A percentile compares a stretch with the other conserved stretches of the same genome.
These are phyloP conservation scores for Nematodospora valgi DNA, from an alignment of 805 yeast species.

Conservation along the genomic window DNA sequence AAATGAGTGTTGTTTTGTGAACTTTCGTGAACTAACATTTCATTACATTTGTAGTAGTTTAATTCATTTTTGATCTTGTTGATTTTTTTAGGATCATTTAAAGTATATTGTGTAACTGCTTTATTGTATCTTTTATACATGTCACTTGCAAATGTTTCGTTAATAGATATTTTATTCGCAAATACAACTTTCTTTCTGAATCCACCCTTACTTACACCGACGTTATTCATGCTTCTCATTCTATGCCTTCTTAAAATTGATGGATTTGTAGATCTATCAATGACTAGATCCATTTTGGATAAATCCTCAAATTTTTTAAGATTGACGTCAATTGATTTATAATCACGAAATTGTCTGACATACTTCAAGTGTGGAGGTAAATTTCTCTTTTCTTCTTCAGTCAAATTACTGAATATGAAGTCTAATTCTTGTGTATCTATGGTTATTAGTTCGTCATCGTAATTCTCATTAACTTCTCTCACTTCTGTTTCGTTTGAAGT, in stretches of 20 bases:
- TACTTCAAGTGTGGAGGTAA: slow-evolving; percentile 33
- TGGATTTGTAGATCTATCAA: background rate
- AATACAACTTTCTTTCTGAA: slow-evolving; percentile 36
- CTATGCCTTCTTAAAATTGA: background rate
- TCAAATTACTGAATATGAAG: slow-evolving; percentile 20
- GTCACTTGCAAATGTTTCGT: slow-evolving; percentile 50
- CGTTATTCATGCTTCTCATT: background rate
- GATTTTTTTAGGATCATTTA: slow-evolving; percentile 48
- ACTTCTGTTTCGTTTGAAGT: no score
- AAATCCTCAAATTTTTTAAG: slow-evolving; percentile 30
- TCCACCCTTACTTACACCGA: background rate
- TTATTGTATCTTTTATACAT: slow-evolving; percentile 54
- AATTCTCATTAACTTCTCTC: slow-evolving; percentile 11
- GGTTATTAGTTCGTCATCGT: slow-evolving; percentile 6
- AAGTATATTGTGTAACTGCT: slow-evolving; percentile 48
- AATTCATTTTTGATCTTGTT: slow-evolving; percentile 60
- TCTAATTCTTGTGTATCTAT: slow-evolving; percentile 25
- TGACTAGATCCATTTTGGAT: background rate
- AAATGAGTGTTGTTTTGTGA: slow-evolving; percentile 64
- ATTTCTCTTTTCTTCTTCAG: slow-evolving; percentile 19
- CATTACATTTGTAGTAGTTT: slow-evolving; percentile 58
- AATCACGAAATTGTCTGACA: slow-evolving; percentile 36
- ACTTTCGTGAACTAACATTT: slow-evolving; percentile 66
- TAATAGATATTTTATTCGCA: slow-evolving; percentile 44
- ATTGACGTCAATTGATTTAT: slow-evolving; percentile 24